Percentiles rank a stretch among this genome's conserved stretches.
Conservation (phyloP, 352 stramenopile genomes). For the Thalassiosira livingstoniorum region DNA sequence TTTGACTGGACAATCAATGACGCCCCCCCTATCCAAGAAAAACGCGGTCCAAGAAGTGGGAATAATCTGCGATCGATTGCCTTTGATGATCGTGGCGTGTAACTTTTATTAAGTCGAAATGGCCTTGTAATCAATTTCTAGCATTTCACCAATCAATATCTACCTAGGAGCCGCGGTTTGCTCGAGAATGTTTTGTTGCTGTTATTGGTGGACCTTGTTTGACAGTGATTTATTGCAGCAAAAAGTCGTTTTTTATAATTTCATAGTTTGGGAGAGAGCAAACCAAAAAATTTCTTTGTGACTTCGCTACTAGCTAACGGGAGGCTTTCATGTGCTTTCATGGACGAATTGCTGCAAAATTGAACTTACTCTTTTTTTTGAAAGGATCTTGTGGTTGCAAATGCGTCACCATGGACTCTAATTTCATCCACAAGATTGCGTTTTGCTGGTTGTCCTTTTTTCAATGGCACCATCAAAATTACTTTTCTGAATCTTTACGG, state of each 20-base stretch:
- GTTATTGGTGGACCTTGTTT: background rate
- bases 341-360: background rate
- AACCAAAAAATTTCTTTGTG: background rate
- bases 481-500: too few relatives aligned
- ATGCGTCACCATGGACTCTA: background rate
- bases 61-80: constrained; percentile 2
- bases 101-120: background rate
- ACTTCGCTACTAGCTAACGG: too few relatives aligned
- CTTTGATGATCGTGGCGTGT: constrained; percentile 20
- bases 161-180: background rate
- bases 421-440: background rate
- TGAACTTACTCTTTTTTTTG: background rate
- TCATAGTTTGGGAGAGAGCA: background rate
- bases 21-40: background rate
- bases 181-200: background rate
- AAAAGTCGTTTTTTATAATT: background rate
- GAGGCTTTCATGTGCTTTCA: too few relatives aligned
- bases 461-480: background rate
- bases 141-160: background rate
- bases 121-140: background rate
- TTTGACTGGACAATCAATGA: constrained; percentile 66
- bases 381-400: background rate
- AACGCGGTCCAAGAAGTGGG: background rate
- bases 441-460: background rate
- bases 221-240: background rate